Base-by-base conservation (phyloP, 2,329 filamentous ascomycete genomes). In the Phyllachora maydis region DNA sequence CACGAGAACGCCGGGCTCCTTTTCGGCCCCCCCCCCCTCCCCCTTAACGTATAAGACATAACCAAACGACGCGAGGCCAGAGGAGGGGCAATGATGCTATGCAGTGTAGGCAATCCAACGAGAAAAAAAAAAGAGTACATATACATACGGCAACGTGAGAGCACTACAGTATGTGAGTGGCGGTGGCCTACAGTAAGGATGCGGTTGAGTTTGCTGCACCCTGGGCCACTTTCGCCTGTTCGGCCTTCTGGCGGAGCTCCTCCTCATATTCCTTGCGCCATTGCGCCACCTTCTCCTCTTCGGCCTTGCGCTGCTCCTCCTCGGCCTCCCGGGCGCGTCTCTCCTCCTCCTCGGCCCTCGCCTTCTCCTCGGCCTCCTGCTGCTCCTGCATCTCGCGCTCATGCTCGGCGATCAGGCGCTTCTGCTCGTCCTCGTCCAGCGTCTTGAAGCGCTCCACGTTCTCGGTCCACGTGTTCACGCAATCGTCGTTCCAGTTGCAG, bases 401-500 rank as follows among this genome's bases (percentile, higher is more conserved):
- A 15, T 53, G 42, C 16, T 43, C 32, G n/a, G 39, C 47, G 5
- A 56, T 42, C 19, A 50, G 43, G 30, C 52, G 50, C 25, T 59
- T 57, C 41, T 71, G 61, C 34, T 75, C 66, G 22, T 67, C 62
- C 6, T 61, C 55, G 0, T 60, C 43, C 5, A 75, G 45, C 14
- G 51, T 51, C 5, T 65, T 59, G 42, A 69, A 77, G 11, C 54
- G 56, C 3, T 59, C 62, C 1, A 63, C 64, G 34, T 74, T 60
- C 31, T 57, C 54, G 32, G 77, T 71, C 71, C 71, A 78, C 33
- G 58, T 48, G 14, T 48, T 50, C 8, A 77, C 65, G 34, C 72
- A 77, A 4, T 66, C 59, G 4, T 49, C 41, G 20, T 67, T 56
- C 71, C 71, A 77, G 37, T 77, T 77, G 44, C 71, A 77, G 32